These are phyloP conservation scores for Collariella sp. DNA, from an alignment of 495 filamentous ascomycete genomes.

Conservation along the genomic window DNA sequence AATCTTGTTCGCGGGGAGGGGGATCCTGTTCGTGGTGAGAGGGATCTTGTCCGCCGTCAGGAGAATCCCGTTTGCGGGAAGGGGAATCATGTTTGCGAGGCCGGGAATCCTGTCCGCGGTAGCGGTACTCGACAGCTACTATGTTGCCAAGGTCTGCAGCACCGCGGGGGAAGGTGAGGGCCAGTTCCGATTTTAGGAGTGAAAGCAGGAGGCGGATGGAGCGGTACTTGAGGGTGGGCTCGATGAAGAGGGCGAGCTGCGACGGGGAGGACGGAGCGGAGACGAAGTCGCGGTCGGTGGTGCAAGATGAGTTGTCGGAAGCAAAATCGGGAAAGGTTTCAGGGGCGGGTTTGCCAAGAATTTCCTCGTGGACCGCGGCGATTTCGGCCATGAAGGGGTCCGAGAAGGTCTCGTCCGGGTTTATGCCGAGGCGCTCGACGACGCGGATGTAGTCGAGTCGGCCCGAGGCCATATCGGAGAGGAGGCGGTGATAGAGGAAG, in stretches of 20 bases:
- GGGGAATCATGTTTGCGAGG: no score
- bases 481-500: conserved; percentile 83
- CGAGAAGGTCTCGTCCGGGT: conserved; percentile 56
- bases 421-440: conserved; percentile 60
- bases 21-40: no score
- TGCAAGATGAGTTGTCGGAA: not conserved
- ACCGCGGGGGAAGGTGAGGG: conserved; percentile 47
- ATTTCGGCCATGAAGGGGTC: conserved; percentile 77
- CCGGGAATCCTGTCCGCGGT: conserved; percentile 14
- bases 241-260: not conserved
- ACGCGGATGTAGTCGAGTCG: conserved; percentile 59
- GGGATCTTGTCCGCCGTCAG: not conserved
- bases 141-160: conserved; percentile 43
- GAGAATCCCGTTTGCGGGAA: no score
- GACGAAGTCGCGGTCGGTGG: conserved; percentile 2
- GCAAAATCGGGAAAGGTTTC: not conserved
- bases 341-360: conserved; percentile 30
- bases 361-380: conserved; percentile 54
- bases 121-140: conserved; percentile 57
- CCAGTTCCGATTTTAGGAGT: conserved; percentile 40
- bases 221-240: conserved; percentile 25
- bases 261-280: conserved; percentile 37
- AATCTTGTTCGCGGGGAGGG: no score
- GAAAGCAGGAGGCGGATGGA: conserved; percentile 33
- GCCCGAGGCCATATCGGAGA: conserved; percentile 62